Evolutionary conservation across 148 eudicot genomes (phyloP), one percentile per base, ranked within the genome.

Genomic region (Rhododendron simsii): DNA sequence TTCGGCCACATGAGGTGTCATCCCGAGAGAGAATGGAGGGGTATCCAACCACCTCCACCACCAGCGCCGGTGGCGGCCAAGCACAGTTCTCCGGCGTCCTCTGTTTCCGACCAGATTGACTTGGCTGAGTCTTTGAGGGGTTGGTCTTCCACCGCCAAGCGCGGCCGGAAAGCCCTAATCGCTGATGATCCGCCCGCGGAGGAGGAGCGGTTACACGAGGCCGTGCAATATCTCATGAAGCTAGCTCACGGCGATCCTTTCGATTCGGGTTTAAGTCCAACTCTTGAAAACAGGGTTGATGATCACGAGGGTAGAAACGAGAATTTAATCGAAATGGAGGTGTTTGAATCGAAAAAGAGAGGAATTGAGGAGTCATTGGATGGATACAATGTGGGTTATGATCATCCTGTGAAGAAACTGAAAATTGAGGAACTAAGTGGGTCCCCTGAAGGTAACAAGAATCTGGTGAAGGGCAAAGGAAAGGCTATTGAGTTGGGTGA

Each of bases 1-100:
- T 90, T 30, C 63, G 98, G 98, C n/a, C 98, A 94, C 85, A 90
- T 94, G 95, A 91, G 95, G 89, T 89, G 91, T 77, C 95, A 94
- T 69, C 94, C 93, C 0, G 91, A 91, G 1, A 88, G 93, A 14
- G 61, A 47, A 0, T 90, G 86, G 81, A 85, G 94, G 14, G 95
- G 95, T 6, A 93, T 93, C 85, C 80, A 83, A 2, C 93, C 82
- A 8, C 71, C 71, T 5, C 15, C 37, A 2, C 1, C 28, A 0
- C 71, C 28, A 9, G n/a, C 30, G 1, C 41, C 77, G 28, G 12
- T 59, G 57, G 26, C 41, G 30, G 76, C 45, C 51, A 78, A 85
- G 33, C 61, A 61, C 44, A 71, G 82, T 28, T 85, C 81, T 1
- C 76, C 76, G 76, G 47, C 78, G 16, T 84, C 87, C 14, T 80